Percentiles rank a stretch among this genome's conserved stretches.
These are phyloP conservation scores for Simplicillium sp. DNA, from an alignment of 2,329 filamentous ascomycete genomes.

Conservation along the genomic window DNA sequence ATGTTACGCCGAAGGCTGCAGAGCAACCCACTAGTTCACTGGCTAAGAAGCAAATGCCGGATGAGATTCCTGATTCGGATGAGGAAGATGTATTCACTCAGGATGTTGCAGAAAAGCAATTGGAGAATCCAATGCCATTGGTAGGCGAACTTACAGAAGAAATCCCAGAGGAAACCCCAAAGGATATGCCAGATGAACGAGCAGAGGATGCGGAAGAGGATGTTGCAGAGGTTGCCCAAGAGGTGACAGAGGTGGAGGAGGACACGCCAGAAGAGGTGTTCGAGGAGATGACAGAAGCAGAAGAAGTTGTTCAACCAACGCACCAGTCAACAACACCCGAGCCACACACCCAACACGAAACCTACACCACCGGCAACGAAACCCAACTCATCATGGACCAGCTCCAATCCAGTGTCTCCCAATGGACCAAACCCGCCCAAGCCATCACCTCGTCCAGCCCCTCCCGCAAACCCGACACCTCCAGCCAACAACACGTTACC, in stretches of 20 bases:
- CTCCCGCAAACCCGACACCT: neutral
- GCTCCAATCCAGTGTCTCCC: constrained; percentile 9
- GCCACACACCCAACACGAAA: constrained; percentile 3
- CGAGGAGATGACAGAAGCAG: neutral
- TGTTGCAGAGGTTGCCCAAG: too few relatives aligned
- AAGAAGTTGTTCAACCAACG: too few relatives aligned
- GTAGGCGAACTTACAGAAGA: constrained; percentile 5
- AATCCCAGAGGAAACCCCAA: neutral
- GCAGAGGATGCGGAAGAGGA: constrained; percentile 1
- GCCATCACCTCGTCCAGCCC: neutral
- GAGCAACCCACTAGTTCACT: neutral
- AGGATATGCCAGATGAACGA: neutral
- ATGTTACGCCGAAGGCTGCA: neutral
- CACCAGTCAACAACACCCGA: too few relatives aligned
- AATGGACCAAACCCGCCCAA: neutral
- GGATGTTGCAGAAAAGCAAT: constrained; percentile 5
- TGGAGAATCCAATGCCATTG: too few relatives aligned
- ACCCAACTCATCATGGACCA: constrained; percentile 24
- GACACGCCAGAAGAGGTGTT: too few relatives aligned
- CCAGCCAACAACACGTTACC: constrained; percentile 1
- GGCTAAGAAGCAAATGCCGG: constrained; percentile 3
- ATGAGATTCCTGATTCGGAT: constrained; percentile 43
- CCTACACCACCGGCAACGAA: constrained; percentile 18
- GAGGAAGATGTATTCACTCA: constrained; percentile 24
- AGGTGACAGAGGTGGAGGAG: too few relatives aligned